Evolutionary conservation across 352 stramenopile species (phyloP).

Genomic region (Pythium folliculosum): DNA sequence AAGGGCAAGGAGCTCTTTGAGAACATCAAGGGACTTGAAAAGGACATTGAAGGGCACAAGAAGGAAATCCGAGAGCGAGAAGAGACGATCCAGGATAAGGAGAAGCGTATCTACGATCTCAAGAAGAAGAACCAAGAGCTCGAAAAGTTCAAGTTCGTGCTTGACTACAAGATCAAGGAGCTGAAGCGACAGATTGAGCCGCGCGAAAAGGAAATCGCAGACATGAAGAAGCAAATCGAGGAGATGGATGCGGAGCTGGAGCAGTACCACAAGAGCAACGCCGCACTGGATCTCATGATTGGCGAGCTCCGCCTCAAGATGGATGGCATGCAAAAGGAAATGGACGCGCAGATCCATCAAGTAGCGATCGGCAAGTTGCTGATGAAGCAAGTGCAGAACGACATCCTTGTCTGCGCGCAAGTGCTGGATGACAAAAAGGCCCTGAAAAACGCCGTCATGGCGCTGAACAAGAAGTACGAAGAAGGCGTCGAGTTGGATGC

Average conservation of each 20-base stretch:
- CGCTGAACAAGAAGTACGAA: constrained; percentile 87
- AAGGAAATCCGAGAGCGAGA: constrained; percentile 93
- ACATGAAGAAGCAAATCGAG: constrained; percentile 96
- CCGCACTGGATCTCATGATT: constrained; percentile 93
- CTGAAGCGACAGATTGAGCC: constrained; percentile 96
- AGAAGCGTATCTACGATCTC: constrained; percentile 96
- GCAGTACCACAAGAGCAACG: constrained; percentile 96
- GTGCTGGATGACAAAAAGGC: constrained; percentile 78
- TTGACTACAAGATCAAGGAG: constrained; percentile 98
- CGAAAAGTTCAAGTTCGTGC: constrained; percentile 97
- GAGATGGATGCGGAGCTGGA: constrained; percentile 95
- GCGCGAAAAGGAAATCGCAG: constrained; percentile 92
- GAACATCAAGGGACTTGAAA: constrained; percentile 91
- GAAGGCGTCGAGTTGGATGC: constrained; percentile 65
- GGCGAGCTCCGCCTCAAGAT: constrained; percentile 93
- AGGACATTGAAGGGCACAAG: constrained; percentile 93
- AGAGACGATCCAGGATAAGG: constrained; percentile 95
- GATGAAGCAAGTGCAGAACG: constrained; percentile 77
- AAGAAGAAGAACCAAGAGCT: constrained; percentile 98
- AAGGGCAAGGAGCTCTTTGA: constrained; percentile 93
- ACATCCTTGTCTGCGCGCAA: constrained; percentile 72
- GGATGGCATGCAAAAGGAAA: constrained; percentile 89
- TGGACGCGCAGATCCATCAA: constrained; percentile 66
- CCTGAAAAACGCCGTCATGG: constrained; percentile 78
- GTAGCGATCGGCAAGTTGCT: constrained; percentile 65